Evolutionary conservation across 2,329 filamentous ascomycete genomes (phyloP), one percentile per base, ranked within the genome.

Genomic region (Pseudogymnoascus verrucosus): DNA sequence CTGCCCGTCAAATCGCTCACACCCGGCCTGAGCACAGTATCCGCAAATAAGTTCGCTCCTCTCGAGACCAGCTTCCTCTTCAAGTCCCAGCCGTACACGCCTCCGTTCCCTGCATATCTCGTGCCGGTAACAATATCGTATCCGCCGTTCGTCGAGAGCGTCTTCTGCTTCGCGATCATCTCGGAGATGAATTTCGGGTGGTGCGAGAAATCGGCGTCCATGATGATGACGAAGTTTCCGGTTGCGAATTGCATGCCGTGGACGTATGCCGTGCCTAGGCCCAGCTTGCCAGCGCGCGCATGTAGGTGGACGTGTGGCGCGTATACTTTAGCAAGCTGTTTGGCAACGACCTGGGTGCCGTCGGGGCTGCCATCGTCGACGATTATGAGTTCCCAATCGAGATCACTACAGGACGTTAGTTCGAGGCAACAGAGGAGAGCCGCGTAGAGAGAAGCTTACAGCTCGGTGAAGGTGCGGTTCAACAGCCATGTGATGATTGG

Each of bases 61-160:
- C 91, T 85, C 72, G 85, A 89, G 64, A 91, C 89, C 69, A 93
- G 82, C 72, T 84, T 84, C 65, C 81, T 71, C 76, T 64, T 39
- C 34, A 98, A 81, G 76, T 99, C 95, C 95, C 95, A 99, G 66
- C 95, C 95, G 74, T 88, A 97, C 37, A 98, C 93, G 63, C 95
- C 95, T 60, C 90, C 90, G 71, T 92, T 81, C 68, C 89, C 91
- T 10, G 92, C 92, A 78, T 99, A 99, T 66, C 95, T 85, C 54
- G 95, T 99, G 62, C 95, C 95, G 1, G 93, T 98, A n/a, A 99
- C 93, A 71, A 99, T 99, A 74, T 99, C 95, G 80, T 91, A 96
- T 80, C 91, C 86, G 68, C 81, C 88, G 63, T 80, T 78, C 8
- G 68, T 71, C 11, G 69, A 37, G 23, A 72, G 65, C 66, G 75